These are phyloP conservation scores for Anthostomella pinea DNA, from an alignment of 2,329 filamentous ascomycete genomes.

Conservation along the genomic window DNA sequence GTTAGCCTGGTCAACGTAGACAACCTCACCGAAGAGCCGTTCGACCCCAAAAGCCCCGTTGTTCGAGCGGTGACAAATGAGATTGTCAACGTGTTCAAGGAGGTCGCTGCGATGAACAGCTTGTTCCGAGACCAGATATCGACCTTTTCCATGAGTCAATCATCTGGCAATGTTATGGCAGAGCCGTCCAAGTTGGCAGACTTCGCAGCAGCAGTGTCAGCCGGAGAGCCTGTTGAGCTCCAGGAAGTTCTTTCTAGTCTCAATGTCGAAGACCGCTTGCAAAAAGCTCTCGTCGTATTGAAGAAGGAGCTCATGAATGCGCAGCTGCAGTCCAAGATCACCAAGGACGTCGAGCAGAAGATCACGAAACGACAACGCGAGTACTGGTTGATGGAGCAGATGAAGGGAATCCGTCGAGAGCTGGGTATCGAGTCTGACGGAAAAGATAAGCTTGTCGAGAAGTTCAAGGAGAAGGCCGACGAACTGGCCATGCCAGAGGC, in stretches of 20 bases:
- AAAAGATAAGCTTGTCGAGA: conserved; percentile 96
- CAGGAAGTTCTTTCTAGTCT: conserved; percentile 87
- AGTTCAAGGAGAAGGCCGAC: conserved; percentile 90
- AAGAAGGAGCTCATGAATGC: conserved; percentile 99
- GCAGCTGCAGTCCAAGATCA: conserved; percentile 93
- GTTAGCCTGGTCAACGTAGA: conserved; percentile 96
- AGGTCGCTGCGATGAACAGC: conserved; percentile 89
- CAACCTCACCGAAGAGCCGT: conserved; percentile 83
- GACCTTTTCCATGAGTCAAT: conserved; percentile 93
- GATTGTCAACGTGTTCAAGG: conserved; percentile 98
- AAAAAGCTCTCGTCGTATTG: conserved; percentile 85
- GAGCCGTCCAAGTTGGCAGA: conserved; percentile 95
- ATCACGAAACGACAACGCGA: conserved; percentile 96
- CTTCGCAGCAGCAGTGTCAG: conserved; percentile 95
- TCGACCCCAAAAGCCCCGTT: conserved; percentile 84
- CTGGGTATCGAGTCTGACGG: conserved; percentile 96
- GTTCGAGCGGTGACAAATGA: conserved; percentile 93
- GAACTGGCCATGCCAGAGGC: conserved; percentile 96
- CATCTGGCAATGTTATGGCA: conserved; percentile 88
- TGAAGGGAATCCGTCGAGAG: conserved; percentile 96
- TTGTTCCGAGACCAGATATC: conserved; percentile 97
- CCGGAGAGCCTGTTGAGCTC: conserved; percentile 84
- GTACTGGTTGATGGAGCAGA: conserved; percentile 99
- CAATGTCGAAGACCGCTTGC: conserved; percentile 87
- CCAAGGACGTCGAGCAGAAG: conserved; percentile 95